Evolutionary conservation across 2,329 filamentous ascomycete species (phyloP), one percentile per base, ranked within the genome.

Genomic region (Gnomoniopsis smithogilvyi): DNA sequence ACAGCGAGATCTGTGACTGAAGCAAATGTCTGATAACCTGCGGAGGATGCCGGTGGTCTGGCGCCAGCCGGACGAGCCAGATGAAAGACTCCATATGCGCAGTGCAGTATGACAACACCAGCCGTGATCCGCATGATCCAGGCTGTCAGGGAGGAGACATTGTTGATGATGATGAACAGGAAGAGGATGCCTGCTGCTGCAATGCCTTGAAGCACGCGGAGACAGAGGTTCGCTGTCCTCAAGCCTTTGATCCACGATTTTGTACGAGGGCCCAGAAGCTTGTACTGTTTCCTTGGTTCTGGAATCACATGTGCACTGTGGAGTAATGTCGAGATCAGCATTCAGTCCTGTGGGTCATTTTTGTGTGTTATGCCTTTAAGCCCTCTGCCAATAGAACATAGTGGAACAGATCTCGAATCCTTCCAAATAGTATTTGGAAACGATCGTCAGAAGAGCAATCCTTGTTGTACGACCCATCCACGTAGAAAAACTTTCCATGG

Each of bases 11-110:
- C 94, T 46, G 89, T 83, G 47, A 92, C 76, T 12, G 84, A 80
- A 2, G 92, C 86, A 71, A 97, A 98, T 59, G 95, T 76, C 73
- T 96, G 92, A 73, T 98, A 98, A 64, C 91, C 94, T 15, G 91
- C 88, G 19, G 92, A 91, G 22, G 91, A 96, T 3, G 80, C 88
- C 0, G 94, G 87, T 0, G 92, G 86, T 54, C 92, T 86, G 48
- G 80, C 83, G 51, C 85, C 85, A 1, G 90, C 83, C 41, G 87
- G 84, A 34, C 90, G 85, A 15, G 84, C 79, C 43, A 96, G 84
- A 71, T 97, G 92, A 67, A 90, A 95, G 61, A 96, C 82, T 46
- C 83, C 90, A 72, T 98, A 98, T 19, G 86, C 67, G 17, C 84
- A 86, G 70, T 92, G 87, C 4, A 90, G 67, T 50, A 88, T 81